phyloP scores from a whole-genome alignment of 1,139 yeast species.

The Eremothecium gossypii region DNA sequence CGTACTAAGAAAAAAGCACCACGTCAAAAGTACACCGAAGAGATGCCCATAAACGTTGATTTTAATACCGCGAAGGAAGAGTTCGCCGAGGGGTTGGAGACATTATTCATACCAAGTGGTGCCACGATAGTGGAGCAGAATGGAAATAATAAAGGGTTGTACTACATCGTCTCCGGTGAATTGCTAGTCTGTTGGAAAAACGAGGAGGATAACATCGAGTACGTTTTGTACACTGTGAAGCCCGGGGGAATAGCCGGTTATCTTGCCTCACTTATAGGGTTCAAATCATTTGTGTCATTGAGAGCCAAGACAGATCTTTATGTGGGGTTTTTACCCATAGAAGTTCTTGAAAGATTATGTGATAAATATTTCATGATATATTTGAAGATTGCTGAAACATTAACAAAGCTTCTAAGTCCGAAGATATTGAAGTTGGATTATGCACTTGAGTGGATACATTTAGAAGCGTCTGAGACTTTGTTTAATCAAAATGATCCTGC shows the following conservation, averaged over 20 bases:
- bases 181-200: constrained; percentile 47
- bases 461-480: constrained; percentile 72
- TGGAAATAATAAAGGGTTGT: constrained; percentile 62
- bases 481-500: constrained; percentile 82
- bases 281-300: constrained; percentile 66
- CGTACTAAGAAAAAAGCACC: constrained; percentile 11
- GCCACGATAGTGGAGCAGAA: constrained; percentile 54
- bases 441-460: constrained; percentile 91
- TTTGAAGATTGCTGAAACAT: constrained; percentile 64
- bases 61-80: constrained; percentile 51
- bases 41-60: constrained; percentile 27
- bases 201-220: constrained; percentile 28
- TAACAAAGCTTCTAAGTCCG: constrained; percentile 57
- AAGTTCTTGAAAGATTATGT: constrained; percentile 52
- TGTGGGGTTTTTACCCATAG: constrained; percentile 64
- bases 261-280: constrained; percentile 70
- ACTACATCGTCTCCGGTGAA: constrained; percentile 68
- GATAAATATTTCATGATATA: constrained; percentile 73
- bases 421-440: constrained; percentile 71
- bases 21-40: constrained; percentile 17
- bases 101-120: constrained; percentile 48
- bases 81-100: constrained; percentile 53
- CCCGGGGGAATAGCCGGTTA: constrained; percentile 88
- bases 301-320: constrained; percentile 49
- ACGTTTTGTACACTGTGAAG: constrained; percentile 47